Base-by-base conservation (phyloP, 495 filamentous ascomycete genomes). In the Sporormia fimetaria region DNA sequence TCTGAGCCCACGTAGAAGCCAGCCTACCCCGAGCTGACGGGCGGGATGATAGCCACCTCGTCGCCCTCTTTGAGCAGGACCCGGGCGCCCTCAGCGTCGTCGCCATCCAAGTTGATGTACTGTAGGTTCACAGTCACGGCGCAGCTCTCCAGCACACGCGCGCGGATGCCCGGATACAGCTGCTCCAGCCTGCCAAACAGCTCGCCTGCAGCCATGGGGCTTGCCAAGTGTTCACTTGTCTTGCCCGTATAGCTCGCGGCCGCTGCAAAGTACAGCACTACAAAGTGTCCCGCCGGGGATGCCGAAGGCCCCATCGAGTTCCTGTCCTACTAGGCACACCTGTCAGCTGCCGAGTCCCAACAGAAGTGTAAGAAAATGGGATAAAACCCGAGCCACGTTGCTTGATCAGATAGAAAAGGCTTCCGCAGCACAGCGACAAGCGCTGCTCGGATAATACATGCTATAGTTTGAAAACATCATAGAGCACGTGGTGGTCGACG, bases 41-140 rank as follows among this genome's bases (percentile, higher is more conserved):
- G 90, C 21, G 90, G 90, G 46, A 98, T 95, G 31, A 98, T 79
- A 8, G 81, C 92, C 31, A 96, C 85, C 62, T 98, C 90, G 51
- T 90, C 83, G 12, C 86, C 87, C 15, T 68, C 73, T 40, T 78
- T 55, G 44, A 98, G 83, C 5, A 59, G 42, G 18, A 53, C 16
- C 5, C 57, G 57, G 15, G 59, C 52, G 28, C 64, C 59, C 28
- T 57, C 47, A 11, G 54, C 60, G 9, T 57, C 59, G 21, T 60
- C 63, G 18, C 62, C 61, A 4, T 62, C 61, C 18, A 88, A 42
- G 61, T 98, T 86, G 23, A 93, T 77, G 63, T 96, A 98, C 20
- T 86, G 73, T 25, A 92, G 63, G 45, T 94, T 92, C 24, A 96
- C 56, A 21, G 92, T 95, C 21, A 95, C 67, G 10, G 90, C 73